These are phyloP conservation scores for Dillenia turbinata DNA, from an alignment of 164 flowering plant species.

Conservation along the genomic window DNA sequence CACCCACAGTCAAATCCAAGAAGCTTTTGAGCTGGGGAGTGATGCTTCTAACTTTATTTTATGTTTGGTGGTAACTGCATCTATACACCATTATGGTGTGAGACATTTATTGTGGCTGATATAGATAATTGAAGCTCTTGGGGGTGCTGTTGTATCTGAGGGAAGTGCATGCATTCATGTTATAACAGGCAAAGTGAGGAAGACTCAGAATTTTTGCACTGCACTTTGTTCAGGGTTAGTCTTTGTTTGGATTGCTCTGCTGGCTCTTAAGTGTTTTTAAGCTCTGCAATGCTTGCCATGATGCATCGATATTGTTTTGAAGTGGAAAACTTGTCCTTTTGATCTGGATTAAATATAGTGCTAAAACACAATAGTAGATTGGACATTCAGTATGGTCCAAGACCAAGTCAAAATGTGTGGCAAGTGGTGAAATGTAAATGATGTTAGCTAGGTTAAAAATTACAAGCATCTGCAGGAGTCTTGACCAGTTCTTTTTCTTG, in stretches of 20 bases:
- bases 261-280: not conserved
- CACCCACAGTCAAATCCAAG: too few relatives aligned
- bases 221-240: conserved; percentile 90
- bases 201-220: conserved; percentile 75
- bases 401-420: too few relatives aligned
- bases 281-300: not conserved
- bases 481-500: too few relatives aligned
- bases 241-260: not conserved
- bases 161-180: conserved; percentile 73
- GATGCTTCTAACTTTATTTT: not conserved
- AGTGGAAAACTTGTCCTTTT: too few relatives aligned
- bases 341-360: too few relatives aligned
- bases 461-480: too few relatives aligned
- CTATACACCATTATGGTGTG: not conserved
- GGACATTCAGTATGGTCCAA: too few relatives aligned
- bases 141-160: conserved; percentile 56
- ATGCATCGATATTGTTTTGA: too few relatives aligned
- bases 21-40: too few relatives aligned
- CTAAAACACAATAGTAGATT: too few relatives aligned
- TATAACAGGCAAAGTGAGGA: conserved; percentile 73
- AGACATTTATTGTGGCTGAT: conserved; percentile 10
- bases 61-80: not conserved
- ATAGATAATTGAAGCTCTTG: conserved; percentile 73
- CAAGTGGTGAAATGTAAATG: too few relatives aligned
- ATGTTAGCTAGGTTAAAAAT: too few relatives aligned